These are phyloP conservation scores for Suhomyces prunicola DNA, from an alignment of 805 yeast genomes.

Conservation along the genomic window DNA sequence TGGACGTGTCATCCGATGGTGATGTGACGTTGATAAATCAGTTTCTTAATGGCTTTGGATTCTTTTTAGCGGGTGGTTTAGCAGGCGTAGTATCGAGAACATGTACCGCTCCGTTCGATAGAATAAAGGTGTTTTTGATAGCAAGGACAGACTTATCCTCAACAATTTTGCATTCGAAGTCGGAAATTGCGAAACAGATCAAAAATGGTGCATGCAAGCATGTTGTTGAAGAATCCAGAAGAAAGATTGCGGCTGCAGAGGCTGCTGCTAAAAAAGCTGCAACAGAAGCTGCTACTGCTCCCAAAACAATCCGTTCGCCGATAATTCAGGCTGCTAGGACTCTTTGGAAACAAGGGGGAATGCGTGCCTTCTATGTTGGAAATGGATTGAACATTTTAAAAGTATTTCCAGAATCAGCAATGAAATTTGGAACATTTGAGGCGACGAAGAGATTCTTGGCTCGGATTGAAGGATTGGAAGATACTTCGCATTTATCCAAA, in stretches of 20 bases:
- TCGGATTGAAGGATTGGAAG: conserved; percentile 68
- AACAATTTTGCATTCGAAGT: conserved; percentile 58
- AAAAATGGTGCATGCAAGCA: conserved; percentile 34
- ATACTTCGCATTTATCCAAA: conserved; percentile 66
- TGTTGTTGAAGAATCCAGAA: conserved; percentile 33
- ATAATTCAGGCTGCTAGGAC: conserved; percentile 75
- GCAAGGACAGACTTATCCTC: conserved; percentile 84
- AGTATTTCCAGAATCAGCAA: conserved; percentile 95
- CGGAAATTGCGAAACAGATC: conserved; percentile 36
- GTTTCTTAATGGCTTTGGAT: conserved; percentile 80
- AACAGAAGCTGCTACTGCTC: conserved; percentile 34
- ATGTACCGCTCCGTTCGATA: conserved; percentile 94
- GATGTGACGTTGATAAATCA: conserved; percentile 84
- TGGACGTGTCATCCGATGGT: conserved; percentile 84
- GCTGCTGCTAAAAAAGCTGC: conserved; percentile 25
- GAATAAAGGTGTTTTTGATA: conserved; percentile 88
- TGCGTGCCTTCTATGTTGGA: conserved; percentile 87
- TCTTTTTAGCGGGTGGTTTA: conserved; percentile 89
- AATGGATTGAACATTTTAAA: conserved; percentile 91
- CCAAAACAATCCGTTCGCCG: conserved; percentile 61
- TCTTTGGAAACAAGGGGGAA: conserved; percentile 84
- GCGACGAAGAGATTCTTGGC: conserved; percentile 75
- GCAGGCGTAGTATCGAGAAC: conserved; percentile 96
- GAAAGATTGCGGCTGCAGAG: conserved; percentile 26
- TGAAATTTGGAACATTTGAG: conserved; percentile 95